A percentile compares a stretch with the other conserved stretches of the same genome.
Conservation (phyloP, 2,329 filamentous ascomycete genomes). For the Phialocephala sp. region DNA sequence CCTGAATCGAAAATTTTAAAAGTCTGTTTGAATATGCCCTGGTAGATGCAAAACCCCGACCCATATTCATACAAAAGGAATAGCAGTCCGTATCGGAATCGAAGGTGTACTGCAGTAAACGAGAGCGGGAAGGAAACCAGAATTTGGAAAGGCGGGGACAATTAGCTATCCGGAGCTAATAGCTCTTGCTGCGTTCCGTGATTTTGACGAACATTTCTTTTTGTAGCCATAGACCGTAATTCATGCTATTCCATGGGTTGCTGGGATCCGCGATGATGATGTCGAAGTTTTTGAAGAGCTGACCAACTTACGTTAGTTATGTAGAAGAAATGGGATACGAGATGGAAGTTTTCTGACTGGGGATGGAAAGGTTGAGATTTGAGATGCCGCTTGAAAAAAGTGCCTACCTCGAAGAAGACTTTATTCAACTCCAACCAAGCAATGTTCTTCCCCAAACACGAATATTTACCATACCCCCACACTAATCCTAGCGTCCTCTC, state of each 20-base stretch:
- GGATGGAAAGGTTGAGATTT: too few relatives aligned
- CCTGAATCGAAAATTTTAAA: too few relatives aligned
- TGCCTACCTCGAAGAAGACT: slow-evolving; percentile 38
- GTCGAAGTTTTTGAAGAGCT: slow-evolving; percentile 28
- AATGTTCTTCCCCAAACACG: slow-evolving; percentile 54
- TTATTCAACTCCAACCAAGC: slow-evolving; percentile 57
- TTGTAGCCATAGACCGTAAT: slow-evolving; percentile 17
- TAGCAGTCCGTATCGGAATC: background rate
- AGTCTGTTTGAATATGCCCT: too few relatives aligned
- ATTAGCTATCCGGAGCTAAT: background rate
- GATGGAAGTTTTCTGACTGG: too few relatives aligned
- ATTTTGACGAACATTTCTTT: slow-evolving; percentile 25
- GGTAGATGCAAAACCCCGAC: too few relatives aligned
- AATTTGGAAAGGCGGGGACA: background rate
- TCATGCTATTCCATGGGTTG: slow-evolving; percentile 25
- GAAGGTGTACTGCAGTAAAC: background rate
- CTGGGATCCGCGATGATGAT: slow-evolving; percentile 25
- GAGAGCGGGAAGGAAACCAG: background rate
- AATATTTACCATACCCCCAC: slow-evolving; percentile 52
- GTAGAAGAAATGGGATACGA: too few relatives aligned
- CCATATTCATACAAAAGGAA: too few relatives aligned
- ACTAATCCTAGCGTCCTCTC: slow-evolving; percentile 49
- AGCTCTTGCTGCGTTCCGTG: slow-evolving; percentile 7
- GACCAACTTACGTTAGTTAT: background rate
- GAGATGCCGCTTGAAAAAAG: background rate